A percentile compares a stretch with the other conserved stretches of the same genome.
Evolutionary conservation across 345 rosid species (phyloP).

Genomic region (Rhizophora apiculata): DNA sequence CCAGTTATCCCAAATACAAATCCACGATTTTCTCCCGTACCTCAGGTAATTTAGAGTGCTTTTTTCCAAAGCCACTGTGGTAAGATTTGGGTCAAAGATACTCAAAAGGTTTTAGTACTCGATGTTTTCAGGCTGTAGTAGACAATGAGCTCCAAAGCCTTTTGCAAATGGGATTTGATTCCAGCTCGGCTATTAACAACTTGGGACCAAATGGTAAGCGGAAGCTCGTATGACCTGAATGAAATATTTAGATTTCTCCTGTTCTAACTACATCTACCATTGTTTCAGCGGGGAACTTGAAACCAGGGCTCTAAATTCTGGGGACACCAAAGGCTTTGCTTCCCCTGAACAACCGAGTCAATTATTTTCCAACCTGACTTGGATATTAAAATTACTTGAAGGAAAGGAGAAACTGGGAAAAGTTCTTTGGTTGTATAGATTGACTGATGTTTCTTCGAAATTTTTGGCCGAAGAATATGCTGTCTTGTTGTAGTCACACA

Average conservation of each 20-base stretch:
- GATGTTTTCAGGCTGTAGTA: conserved; percentile 41
- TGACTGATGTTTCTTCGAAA: conserved; percentile 42
- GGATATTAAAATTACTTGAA: conserved; percentile 20
- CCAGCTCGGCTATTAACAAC: conserved; percentile 51
- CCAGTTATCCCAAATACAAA: conserved; percentile 44
- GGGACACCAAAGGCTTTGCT: conserved; percentile 9
- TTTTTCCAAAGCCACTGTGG: not conserved
- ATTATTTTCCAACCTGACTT: conserved; percentile 30
- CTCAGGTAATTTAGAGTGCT: conserved; percentile 44
- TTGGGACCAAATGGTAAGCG: conserved; percentile 60
- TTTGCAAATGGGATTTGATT: conserved; percentile 71
- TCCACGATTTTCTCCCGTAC: conserved; percentile 54
- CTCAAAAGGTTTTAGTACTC: conserved; percentile 2
- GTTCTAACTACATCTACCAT: not conserved
- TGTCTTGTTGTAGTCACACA: conserved; percentile 28
- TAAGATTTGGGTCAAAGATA: not conserved
- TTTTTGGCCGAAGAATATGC: conserved; percentile 52
- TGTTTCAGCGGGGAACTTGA: conserved; percentile 49
- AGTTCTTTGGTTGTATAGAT: conserved; percentile 49
- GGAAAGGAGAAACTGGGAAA: not conserved
- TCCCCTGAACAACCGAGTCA: conserved; percentile 28
- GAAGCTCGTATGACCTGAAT: not conserved
- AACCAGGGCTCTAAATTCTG: conserved; percentile 53
- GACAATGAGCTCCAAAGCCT: conserved; percentile 74
- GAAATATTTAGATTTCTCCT: not conserved